Percentiles rank a stretch among this genome's conserved stretches.
Evolutionary conservation across 73 alveolate species (phyloP).

Genomic region (Uronychia binucleata): DNA sequence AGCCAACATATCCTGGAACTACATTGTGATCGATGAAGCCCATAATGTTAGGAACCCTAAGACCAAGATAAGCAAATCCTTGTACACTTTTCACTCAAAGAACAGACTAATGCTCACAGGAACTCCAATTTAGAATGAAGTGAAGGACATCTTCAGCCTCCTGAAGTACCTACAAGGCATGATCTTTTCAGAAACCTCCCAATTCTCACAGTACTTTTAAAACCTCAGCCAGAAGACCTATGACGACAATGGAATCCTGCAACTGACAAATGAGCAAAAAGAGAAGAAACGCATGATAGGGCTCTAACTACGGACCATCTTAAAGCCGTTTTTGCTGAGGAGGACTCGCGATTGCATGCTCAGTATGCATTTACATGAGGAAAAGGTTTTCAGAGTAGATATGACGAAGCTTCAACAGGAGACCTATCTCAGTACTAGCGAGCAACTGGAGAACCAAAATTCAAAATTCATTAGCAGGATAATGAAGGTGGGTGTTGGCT

Average conservation of each 20-base stretch:
- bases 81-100: slow-evolving; percentile 49
- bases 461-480: too few species aligned
- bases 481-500: too few species aligned
- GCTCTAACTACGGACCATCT: slow-evolving; percentile 79
- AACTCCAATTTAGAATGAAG: slow-evolving; percentile 91
- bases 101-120: slow-evolving; percentile 92
- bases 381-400: too few species aligned
- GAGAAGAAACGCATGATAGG: slow-evolving; percentile 68
- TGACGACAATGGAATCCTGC: too few species aligned
- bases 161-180: slow-evolving; percentile 93
- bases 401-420: too few species aligned
- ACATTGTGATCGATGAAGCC: slow-evolving; percentile 91
- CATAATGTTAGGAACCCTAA: slow-evolving; percentile 75
- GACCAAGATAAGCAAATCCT: neutral
- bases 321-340: slow-evolving; percentile 90
- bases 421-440: too few species aligned
- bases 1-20: slow-evolving; percentile 81
- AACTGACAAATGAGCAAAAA: slow-evolving; percentile 45
- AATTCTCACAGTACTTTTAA: slow-evolving; percentile 80
- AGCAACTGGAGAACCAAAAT: too few species aligned
- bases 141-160: slow-evolving; percentile 91
- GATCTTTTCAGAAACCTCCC: slow-evolving; percentile 76
- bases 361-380: too few species aligned
- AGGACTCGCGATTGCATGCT: too few species aligned
- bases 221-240: neutral